Conservation (phyloP, 1,284 basidiomycete species). For the Rhodotorula sp. region DNA sequence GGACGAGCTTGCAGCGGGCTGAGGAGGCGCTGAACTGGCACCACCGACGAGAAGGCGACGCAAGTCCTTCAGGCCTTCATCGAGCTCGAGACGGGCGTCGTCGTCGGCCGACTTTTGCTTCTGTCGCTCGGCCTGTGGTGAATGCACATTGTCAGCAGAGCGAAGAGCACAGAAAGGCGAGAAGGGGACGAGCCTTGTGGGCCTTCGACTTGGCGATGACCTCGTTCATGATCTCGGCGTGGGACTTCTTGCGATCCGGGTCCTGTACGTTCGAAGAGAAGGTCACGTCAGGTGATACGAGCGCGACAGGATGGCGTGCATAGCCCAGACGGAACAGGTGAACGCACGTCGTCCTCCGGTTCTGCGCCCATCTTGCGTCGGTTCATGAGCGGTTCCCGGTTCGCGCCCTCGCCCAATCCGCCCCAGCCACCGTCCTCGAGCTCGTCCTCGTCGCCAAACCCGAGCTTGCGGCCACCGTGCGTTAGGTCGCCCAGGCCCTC, state of each 20-base stretch:
- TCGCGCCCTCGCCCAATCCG: conserved; percentile 32
- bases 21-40: conserved; percentile 15
- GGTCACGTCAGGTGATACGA: neutral
- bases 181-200: conserved; percentile 66
- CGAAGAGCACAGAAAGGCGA: neutral
- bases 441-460: conserved; percentile 49
- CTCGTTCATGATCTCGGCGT: conserved; percentile 97
- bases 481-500: conserved; percentile 56
- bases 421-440: conserved; percentile 38
- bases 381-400: conserved; percentile 37
- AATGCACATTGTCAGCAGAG: neutral
- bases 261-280: neutral
- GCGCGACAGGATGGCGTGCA: neutral
- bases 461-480: conserved; percentile 51
- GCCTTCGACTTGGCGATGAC: conserved; percentile 97
- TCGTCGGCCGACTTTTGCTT: conserved; percentile 83
- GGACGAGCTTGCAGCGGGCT: conserved; percentile 3
- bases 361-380: conserved; percentile 33
- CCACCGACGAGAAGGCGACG: conserved; percentile 68
- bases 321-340: neutral
- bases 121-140: conserved; percentile 73
- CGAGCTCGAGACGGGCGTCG: conserved; percentile 81
- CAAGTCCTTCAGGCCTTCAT: conserved; percentile 81
- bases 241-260: conserved; percentile 73
- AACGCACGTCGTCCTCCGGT: conserved; percentile 24